phyloP scores from a whole-genome alignment of 495 filamentous ascomycete genomes.

The Aspergillus cavernicola region DNA sequence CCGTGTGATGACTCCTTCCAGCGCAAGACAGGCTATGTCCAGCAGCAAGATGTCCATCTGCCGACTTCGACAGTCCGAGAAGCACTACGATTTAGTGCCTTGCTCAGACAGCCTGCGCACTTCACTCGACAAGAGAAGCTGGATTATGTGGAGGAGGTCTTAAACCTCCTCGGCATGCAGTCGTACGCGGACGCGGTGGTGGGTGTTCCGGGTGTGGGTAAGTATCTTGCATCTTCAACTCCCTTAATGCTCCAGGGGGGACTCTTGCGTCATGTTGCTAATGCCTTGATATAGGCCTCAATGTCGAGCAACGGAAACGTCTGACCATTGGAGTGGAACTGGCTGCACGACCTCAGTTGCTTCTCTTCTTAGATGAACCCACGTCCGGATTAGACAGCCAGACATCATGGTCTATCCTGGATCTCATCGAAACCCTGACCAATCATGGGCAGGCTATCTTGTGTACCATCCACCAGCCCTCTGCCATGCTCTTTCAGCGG shows the following conservation, averaged over 20 bases:
- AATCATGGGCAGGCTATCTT: slow-evolving; percentile 87
- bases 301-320: slow-evolving; percentile 87
- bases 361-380: slow-evolving; percentile 88
- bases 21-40: slow-evolving; percentile 90
- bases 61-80: slow-evolving; percentile 80
- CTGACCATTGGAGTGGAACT: slow-evolving; percentile 88
- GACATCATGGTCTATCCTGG: slow-evolving; percentile 85
- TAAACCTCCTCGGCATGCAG: slow-evolving; percentile 83
- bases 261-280: too few relatives aligned
- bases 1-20: slow-evolving; percentile 75
- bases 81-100: slow-evolving; percentile 77
- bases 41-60: slow-evolving; percentile 92
- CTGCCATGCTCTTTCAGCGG: slow-evolving; percentile 88
- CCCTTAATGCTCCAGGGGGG: too few relatives aligned
- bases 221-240: slow-evolving; percentile 40
- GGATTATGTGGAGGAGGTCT: slow-evolving; percentile 86
- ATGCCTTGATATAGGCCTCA: slow-evolving; percentile 78
- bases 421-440: slow-evolving; percentile 80
- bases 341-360: slow-evolving; percentile 76
- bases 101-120: slow-evolving; percentile 76
- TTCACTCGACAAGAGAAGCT: slow-evolving; percentile 72
- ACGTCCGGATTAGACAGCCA: slow-evolving; percentile 86
- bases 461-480: slow-evolving; percentile 95
- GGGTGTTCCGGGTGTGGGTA: slow-evolving; percentile 32
- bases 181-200: slow-evolving; percentile 40